A percentile compares a stretch with the other conserved stretches of the same genome.
phyloP scores from a whole-genome alignment of 2,329 filamentous ascomycete species.

The Laburnicola sp. region DNA sequence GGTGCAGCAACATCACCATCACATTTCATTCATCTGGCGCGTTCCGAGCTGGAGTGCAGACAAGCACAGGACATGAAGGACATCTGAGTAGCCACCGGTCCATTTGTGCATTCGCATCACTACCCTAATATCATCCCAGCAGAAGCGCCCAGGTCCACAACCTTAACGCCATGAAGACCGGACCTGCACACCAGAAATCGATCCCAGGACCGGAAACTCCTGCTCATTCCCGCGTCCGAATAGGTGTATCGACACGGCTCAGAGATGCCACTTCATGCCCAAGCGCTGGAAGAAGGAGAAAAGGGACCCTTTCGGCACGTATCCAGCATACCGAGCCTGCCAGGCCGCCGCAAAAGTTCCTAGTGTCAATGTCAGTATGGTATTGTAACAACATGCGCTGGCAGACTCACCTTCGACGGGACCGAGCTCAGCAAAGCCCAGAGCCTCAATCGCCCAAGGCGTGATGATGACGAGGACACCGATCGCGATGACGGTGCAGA shows the following conservation, averaged over 20 bases:
- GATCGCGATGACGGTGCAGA: constrained; percentile 34
- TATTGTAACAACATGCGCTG: not conserved
- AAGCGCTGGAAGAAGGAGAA: constrained; percentile 50
- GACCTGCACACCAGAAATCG: not conserved
- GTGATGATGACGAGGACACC: constrained; percentile 35
- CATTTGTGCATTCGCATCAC: not conserved
- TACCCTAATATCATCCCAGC: not conserved
- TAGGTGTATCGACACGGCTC: not conserved
- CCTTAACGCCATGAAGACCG: not conserved
- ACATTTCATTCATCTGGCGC: too few species aligned
- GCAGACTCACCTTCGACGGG: constrained; percentile 32
- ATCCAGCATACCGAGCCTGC: constrained; percentile 45
- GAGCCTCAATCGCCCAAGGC: constrained; percentile 33
- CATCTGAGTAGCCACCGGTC: too few species aligned
- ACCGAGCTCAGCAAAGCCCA: constrained; percentile 40
- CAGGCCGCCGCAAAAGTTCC: constrained; percentile 47
- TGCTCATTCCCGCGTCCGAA: not conserved
- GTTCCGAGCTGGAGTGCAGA: too few species aligned
- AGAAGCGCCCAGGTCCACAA: not conserved
- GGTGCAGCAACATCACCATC: too few species aligned
- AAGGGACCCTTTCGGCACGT: constrained; percentile 47
- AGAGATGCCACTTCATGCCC: constrained; percentile 44
- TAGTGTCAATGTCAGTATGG: constrained; percentile 4
- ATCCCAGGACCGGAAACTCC: not conserved
- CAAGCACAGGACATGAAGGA: too few species aligned